Evolutionary conservation across 176 grass and related monocot genomes (phyloP), one percentile per base, ranked within the genome.

Genomic region (Rhynchospora breviuscula): DNA sequence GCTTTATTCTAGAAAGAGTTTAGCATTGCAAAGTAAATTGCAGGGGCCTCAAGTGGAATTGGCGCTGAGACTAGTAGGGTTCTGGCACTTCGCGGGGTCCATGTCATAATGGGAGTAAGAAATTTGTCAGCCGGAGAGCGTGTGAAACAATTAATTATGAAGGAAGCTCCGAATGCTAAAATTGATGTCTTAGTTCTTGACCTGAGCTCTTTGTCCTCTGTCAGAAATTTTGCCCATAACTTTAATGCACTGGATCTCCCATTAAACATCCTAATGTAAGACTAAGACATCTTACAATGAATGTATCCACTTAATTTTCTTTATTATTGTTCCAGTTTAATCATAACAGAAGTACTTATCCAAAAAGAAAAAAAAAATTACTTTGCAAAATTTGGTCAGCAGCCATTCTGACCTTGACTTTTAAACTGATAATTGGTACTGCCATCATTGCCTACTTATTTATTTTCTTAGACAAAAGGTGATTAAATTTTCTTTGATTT

Each of bases 31-130:
- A 67, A 40, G 12, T 67, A 40, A 67, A 43, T 23, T 87, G 12
- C 85, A 91, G 94, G 91, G 26, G 90, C 94, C 29, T 97, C 94
- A 1, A 97, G 94, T 83, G 94, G 94, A 45, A 97, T 97, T 79
- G 94, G 90, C 48, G 83, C 83, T 43, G 94, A 94, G 84, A 94
- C 92, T 26, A 85, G 86, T 4, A 88, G 92, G 0, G 84, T 90
- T 87, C 88, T 97, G 48, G 90, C 88, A 45, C 57, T 87, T 44
- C 92, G 84, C 53, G 90, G 90, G n/a, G 85, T 89, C 22, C 90
- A 87, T 67, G 94, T 97, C 13, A 72, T 97, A 51, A 97, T 97
- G 90, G 92, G 90, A 44, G 92, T 89, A 18, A 15, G 94, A 67
- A 92, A 90, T 82, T 8, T 89, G 40, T 68, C 84, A n/a, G 62